Evolutionary conservation across 75 land plant genomes (phyloP), one percentile per base, ranked within the genome.

Genomic region (Sequoia sempervirens): DNA sequence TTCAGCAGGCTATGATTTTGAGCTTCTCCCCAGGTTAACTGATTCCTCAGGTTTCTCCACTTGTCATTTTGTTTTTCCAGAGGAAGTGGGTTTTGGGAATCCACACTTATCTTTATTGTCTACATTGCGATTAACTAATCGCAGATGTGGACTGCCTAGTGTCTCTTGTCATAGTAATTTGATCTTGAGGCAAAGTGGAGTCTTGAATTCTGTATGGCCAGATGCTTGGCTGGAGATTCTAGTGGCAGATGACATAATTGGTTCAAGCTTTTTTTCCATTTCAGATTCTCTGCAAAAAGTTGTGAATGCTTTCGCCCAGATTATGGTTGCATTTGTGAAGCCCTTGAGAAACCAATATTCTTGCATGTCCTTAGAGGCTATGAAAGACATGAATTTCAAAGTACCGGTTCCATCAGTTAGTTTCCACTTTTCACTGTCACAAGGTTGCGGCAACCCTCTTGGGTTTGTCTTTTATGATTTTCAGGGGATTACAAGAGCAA

Each of bases 271-370:
- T 68, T 81, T 90, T 1, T 50, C 84, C 30, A 86, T 90, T 83
- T 91, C 88, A 81, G 90, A 89, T 80, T 90, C 88, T 86, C 46
- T 93, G 83, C 56, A 66, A 52, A 80, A 87, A 58, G 95, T 87
- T 47, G 84, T 88, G 4, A 85, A 88, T 17, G 76, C 85, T 53
- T 38, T 93, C 26, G 87, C 87, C 56, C 40, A 85, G 30, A 85
- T 93, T 30, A 40, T 90, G 69, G 8, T 32, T 13, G 66, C 82
- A 11, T 89, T 92, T 43, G 79, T 84, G 80, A 75, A 66, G 68
- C 78, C 83, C 36, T 34, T 26, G 79, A 72, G 79, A 43, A 78
- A 80, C 36, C 43, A 52, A 30, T 80, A 28, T 80, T 80, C 82
- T 80, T 80, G 38, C 40, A 52, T 53, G 54, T 80, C 54, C 38